Evolutionary conservation across 116 monocot species (phyloP).

Genomic region (Papilionanthe hybrid): DNA sequence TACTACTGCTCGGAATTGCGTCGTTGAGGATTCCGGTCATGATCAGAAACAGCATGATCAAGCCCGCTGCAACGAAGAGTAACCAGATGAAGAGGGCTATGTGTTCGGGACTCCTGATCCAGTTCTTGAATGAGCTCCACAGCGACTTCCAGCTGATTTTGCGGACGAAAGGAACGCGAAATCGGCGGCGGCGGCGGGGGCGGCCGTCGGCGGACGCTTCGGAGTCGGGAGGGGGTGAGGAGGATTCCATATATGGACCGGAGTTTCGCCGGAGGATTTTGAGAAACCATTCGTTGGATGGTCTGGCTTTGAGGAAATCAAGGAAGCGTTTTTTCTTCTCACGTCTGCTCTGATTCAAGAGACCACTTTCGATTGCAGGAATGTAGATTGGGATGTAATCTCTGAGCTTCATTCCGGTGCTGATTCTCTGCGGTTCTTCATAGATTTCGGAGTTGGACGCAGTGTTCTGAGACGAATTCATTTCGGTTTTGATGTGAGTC

Average conservation of each 20-base stretch:
- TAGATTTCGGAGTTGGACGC: neutral
- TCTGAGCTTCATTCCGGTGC: conserved; percentile 6
- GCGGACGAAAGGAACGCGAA: conserved; percentile 22
- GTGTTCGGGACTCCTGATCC: conserved; percentile 20
- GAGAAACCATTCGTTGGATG: conserved; percentile 30
- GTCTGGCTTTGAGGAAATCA: conserved; percentile 30
- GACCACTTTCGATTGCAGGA: conserved; percentile 11
- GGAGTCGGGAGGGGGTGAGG: neutral
- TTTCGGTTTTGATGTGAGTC: neutral
- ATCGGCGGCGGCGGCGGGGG: neutral
- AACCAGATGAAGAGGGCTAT: conserved; percentile 26
- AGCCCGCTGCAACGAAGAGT: conserved; percentile 12
- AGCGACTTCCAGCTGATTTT: conserved; percentile 17
- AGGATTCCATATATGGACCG: neutral
- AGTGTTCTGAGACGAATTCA: neutral
- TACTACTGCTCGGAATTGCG: conserved; percentile 8
- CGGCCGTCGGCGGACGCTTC: neutral
- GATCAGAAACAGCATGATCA: conserved; percentile 18
- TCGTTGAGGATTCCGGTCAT: conserved; percentile 21
- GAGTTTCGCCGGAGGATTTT: conserved; percentile 5
- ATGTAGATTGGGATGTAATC: conserved; percentile 31
- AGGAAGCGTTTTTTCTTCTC: conserved; percentile 13
- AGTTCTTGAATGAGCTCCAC: conserved; percentile 12
- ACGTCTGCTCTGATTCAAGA: neutral
- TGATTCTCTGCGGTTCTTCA: neutral